phyloP scores from a whole-genome alignment of 805 yeast species.

The Candida taoyuanica region DNA sequence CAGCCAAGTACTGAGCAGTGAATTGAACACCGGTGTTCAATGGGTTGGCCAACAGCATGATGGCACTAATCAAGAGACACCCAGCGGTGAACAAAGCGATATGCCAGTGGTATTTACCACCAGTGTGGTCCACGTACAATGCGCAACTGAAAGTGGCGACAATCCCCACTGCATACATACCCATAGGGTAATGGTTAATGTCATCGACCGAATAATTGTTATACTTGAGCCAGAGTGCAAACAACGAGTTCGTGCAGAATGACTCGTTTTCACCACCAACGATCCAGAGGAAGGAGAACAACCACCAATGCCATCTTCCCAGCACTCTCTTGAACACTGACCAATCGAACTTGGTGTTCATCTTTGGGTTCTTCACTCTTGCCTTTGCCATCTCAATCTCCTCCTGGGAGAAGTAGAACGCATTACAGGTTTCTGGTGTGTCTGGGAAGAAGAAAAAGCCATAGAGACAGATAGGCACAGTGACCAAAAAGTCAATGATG shows the following conservation, averaged over 20 bases:
- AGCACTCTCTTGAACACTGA: slow-evolving; percentile 38
- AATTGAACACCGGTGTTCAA: slow-evolving; percentile 36
- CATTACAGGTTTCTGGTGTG: slow-evolving; percentile 42
- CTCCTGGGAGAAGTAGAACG: slow-evolving; percentile 37
- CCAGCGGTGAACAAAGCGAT: slow-evolving; percentile 42
- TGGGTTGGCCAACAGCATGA: slow-evolving; percentile 42
- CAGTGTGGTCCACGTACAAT: slow-evolving; percentile 39
- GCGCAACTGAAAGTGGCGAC: slow-evolving; percentile 41
- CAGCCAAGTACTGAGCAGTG: slow-evolving; percentile 52
- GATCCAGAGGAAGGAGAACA: slow-evolving; percentile 48
- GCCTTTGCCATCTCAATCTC: slow-evolving; percentile 39
- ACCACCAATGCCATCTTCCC: slow-evolving; percentile 54
- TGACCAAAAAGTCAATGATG: slow-evolving; percentile 54
- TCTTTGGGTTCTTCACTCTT: slow-evolving; percentile 37
- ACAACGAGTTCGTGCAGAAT: slow-evolving; percentile 43
- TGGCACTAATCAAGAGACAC: slow-evolving; percentile 40
- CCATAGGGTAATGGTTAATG: slow-evolving; percentile 51
- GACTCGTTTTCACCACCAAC: slow-evolving; percentile 48
- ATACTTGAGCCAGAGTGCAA: slow-evolving; percentile 43
- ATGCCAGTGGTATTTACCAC: slow-evolving; percentile 45
- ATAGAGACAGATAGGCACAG: slow-evolving; percentile 51
- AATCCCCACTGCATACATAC: slow-evolving; percentile 49
- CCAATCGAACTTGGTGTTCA: slow-evolving; percentile 35
- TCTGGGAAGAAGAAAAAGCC: slow-evolving; percentile 60
- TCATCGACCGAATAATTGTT: slow-evolving; percentile 36